These are phyloP conservation scores for Russula olivacea DNA, from an alignment of 768 basidiomycete species.

Conservation along the genomic window DNA sequence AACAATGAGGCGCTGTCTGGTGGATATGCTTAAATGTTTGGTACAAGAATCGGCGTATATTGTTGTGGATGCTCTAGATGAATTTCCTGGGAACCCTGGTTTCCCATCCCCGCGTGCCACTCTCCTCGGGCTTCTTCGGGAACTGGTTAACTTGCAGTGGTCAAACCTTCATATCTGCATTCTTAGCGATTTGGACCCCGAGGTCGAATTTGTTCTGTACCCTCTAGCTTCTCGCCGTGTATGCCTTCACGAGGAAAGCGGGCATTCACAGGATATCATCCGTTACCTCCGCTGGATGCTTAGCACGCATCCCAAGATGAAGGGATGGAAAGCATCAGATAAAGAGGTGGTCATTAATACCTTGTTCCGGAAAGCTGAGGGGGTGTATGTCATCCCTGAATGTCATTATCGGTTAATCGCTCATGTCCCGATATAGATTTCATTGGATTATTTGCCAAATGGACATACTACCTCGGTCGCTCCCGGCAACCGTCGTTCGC, in stretches of 20 bases:
- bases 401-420: not conserved
- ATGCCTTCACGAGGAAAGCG: constrained; percentile 14
- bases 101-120: constrained; percentile 1
- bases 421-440: constrained; percentile 1
- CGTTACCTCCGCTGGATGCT: constrained; percentile 12
- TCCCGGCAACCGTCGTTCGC: constrained; percentile 9
- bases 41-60: constrained; percentile 9
- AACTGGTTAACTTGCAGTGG: not conserved
- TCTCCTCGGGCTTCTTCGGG: constrained; percentile 1
- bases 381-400: constrained; percentile 10
- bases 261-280: constrained; percentile 13
- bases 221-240: constrained; percentile 11
- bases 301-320: constrained; percentile 11
- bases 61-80: constrained; percentile 11
- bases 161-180: constrained; percentile 12
- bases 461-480: not conserved
- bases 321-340: constrained; percentile 8
- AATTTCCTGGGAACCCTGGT: constrained; percentile 11
- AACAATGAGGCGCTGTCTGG: not conserved
- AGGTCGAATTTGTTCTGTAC: not conserved
- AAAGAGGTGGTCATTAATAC: constrained; percentile 9
- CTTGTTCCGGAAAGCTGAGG: constrained; percentile 11
- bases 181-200: not conserved
- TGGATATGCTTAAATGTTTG: constrained; percentile 5
- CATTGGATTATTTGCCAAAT: constrained; percentile 5